Evolutionary conservation across 2,329 filamentous ascomycete species (phyloP).

Genomic region (Ceratocystis alfenasii): DNA sequence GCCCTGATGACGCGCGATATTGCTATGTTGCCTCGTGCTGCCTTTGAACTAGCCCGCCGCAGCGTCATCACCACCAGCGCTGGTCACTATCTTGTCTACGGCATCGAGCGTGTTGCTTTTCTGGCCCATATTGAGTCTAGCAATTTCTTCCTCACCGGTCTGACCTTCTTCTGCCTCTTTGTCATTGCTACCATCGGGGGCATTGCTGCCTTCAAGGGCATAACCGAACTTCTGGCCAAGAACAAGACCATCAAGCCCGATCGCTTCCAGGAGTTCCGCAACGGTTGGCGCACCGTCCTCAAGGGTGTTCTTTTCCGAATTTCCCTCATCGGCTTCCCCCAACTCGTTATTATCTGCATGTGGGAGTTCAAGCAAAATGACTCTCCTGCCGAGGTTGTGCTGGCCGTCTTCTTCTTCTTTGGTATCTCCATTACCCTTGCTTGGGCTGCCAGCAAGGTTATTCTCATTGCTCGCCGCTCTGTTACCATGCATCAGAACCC

Average conservation of each 20-base stretch:
- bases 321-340: conserved; percentile 79
- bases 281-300: conserved; percentile 82
- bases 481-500: conserved; percentile 90
- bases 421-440: conserved; percentile 64
- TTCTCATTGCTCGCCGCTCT: conserved; percentile 76
- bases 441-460: conserved; percentile 84
- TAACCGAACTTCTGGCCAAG: conserved; percentile 65
- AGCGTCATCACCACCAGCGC: conserved; percentile 42
- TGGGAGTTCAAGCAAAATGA: conserved; percentile 87
- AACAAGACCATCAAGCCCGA: conserved; percentile 68
- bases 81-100: conserved; percentile 54
- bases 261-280: conserved; percentile 85
- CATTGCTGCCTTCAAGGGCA: conserved; percentile 67
- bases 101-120: conserved; percentile 84
- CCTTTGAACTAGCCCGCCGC: conserved; percentile 40
- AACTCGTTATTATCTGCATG: conserved; percentile 78
- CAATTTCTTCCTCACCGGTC: conserved; percentile 85
- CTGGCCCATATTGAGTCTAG: conserved; percentile 71
- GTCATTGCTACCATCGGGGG: conserved; percentile 60
- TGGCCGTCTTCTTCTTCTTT: conserved; percentile 81
- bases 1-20: conserved; percentile 38
- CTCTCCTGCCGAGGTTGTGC: conserved; percentile 71
- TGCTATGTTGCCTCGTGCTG: conserved; percentile 38
- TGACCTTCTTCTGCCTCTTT: conserved; percentile 80
- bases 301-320: conserved; percentile 90